A percentile compares a stretch with the other conserved stretches of the same genome.
Evolutionary conservation across 2,329 filamentous ascomycete genomes (phyloP).

Genomic region (Fonsecaea multimorphosa): DNA sequence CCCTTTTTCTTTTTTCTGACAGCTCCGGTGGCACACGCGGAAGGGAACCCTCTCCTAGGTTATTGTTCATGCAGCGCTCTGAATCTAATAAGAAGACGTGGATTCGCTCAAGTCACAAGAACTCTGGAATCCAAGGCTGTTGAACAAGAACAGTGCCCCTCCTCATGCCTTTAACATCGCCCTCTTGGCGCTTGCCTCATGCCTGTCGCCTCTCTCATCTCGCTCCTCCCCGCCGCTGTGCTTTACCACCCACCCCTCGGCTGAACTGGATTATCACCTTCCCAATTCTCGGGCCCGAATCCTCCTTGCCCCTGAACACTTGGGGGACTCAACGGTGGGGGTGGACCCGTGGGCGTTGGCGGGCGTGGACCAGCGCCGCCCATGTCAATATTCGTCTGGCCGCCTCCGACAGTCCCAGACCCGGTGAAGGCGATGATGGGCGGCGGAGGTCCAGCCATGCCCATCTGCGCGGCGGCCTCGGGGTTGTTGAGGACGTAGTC

Average conservation of each 20-base stretch:
- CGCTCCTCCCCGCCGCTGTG: background rate
- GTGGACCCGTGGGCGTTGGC: background rate
- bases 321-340: background rate
- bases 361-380: background rate
- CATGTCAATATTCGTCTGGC: constrained; percentile 14
- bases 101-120: background rate
- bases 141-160: background rate
- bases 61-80: background rate
- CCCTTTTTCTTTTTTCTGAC: background rate
- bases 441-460: constrained; percentile 1
- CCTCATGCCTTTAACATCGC: no score
- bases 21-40: background rate
- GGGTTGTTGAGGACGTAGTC: constrained; percentile 3
- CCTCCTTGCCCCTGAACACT: background rate
- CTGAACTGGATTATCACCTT: background rate
- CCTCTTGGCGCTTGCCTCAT: no score
- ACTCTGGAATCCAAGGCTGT: background rate
- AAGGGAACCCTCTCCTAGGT: background rate
- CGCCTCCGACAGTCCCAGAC: constrained; percentile 10
- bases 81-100: background rate
- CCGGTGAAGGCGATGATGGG: constrained; percentile 8
- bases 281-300: background rate
- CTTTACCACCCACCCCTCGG: constrained; percentile 7
- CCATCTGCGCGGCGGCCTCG: background rate
- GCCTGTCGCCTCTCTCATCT: no score